Evolutionary conservation across 2,329 filamentous ascomycete genomes (phyloP).

Genomic region (Xylaria sp.): DNA sequence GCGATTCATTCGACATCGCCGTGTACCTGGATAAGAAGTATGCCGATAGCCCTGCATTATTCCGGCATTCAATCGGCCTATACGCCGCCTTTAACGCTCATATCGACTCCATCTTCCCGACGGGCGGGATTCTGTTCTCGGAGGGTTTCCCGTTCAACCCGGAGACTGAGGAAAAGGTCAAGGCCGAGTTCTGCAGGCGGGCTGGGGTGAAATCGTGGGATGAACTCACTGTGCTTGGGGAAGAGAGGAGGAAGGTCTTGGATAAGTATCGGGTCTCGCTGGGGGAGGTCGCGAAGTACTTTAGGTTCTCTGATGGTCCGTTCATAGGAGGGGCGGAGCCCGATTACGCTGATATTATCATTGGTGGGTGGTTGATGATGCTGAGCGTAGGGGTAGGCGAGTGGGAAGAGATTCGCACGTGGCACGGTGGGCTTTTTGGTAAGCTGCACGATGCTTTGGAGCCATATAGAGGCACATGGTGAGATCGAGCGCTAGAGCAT

Average conservation of each 20-base stretch:
- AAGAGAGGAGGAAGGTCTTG: conserved; percentile 39
- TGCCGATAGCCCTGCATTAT: conserved; percentile 59
- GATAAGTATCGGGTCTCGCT: conserved; percentile 30
- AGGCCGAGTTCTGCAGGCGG: conserved; percentile 61
- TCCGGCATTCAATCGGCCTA: conserved; percentile 54
- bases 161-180: conserved; percentile 55
- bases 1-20: conserved; percentile 75
- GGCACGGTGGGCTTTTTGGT: conserved; percentile 43
- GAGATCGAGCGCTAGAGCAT: background rate
- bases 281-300: conserved; percentile 40
- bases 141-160: conserved; percentile 63
- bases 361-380: conserved; percentile 46
- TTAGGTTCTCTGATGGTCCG: conserved; percentile 36
- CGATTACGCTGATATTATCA: conserved; percentile 46
- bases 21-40: conserved; percentile 66
- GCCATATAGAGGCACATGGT: conserved; percentile 38
- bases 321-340: conserved; percentile 43
- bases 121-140: conserved; percentile 55
- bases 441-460: conserved; percentile 42
- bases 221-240: conserved; percentile 46
- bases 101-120: conserved; percentile 65
- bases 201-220: conserved; percentile 59
- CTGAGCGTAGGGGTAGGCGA: conserved; percentile 35
- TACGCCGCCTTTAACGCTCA: conserved; percentile 64
- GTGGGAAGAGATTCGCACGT: conserved; percentile 43